Conservation (phyloP, 345 rosid genomes). For the Camelina neglecta region DNA sequence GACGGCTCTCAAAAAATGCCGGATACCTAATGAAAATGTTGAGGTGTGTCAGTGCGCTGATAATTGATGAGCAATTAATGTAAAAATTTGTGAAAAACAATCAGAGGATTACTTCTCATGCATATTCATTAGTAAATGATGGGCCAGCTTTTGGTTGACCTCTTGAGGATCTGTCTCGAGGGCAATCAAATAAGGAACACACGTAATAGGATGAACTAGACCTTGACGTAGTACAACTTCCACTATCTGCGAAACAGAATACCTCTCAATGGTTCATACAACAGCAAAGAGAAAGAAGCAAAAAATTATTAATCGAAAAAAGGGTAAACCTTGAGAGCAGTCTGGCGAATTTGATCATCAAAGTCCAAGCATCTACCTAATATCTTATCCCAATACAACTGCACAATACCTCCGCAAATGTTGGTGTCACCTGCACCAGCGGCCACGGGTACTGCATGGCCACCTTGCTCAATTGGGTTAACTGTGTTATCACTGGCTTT, state of each 20-base stretch:
- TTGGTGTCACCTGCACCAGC: constrained; percentile 99
- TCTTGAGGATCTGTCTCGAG: constrained; percentile 98
- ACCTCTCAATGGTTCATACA: constrained; percentile 17
- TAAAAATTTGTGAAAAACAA: constrained; percentile 19
- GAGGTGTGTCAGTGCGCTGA: constrained; percentile 37
- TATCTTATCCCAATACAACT: constrained; percentile 92
- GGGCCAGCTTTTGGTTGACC: constrained; percentile 92
- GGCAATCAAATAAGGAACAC: constrained; percentile 98
- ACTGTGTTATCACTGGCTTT: constrained; percentile 51
- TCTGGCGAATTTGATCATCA: constrained; percentile 88
- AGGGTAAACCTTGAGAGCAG: constrained; percentile 73
- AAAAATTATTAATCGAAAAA: constrained; percentile 9
- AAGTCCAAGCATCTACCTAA: constrained; percentile 85
- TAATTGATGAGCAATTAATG: constrained; percentile 18
- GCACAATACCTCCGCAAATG: constrained; percentile 98
- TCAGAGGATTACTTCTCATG: constrained; percentile 82
- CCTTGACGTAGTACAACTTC: constrained; percentile 98
- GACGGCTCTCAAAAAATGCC: constrained; percentile 94
- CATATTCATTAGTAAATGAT: constrained; percentile 98
- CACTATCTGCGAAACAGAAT: constrained; percentile 73
- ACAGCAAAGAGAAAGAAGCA: constrained; percentile 13
- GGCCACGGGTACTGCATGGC: constrained; percentile 85
- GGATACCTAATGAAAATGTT: constrained; percentile 77
- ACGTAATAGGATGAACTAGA: constrained; percentile 98
- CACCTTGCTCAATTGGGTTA: constrained; percentile 55